Percentiles rank a stretch among this genome's conserved stretches.
Evolutionary conservation across 192 early-diverging fungal genomes (phyloP).

Genomic region (Coemansia guatemalensis): DNA sequence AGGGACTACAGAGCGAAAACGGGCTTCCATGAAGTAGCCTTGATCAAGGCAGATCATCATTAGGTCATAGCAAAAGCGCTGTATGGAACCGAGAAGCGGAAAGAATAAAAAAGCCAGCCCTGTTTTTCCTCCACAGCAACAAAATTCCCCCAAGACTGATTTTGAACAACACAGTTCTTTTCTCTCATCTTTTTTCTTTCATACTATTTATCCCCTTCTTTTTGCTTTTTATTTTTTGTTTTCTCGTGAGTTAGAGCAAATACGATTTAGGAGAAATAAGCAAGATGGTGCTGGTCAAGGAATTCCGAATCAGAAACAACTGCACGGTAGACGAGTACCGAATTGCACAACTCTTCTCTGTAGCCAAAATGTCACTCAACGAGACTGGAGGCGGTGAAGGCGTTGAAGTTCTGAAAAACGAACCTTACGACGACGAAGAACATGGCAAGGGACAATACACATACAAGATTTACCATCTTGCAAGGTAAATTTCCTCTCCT

Average conservation of each 20-base stretch:
- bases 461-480: conserved; percentile 70
- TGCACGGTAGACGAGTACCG: conserved; percentile 75
- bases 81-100: too few species aligned
- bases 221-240: background rate
- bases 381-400: conserved; percentile 81
- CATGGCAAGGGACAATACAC: conserved; percentile 77
- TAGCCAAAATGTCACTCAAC: conserved; percentile 72
- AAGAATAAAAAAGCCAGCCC: too few species aligned
- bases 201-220: too few species aligned
- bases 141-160: background rate
- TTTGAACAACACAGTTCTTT: background rate
- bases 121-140: background rate
- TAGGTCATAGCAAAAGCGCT: too few species aligned
- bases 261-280: background rate
- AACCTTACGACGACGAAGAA: conserved; percentile 69
- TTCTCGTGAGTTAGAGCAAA: background rate
- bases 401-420: conserved; percentile 74
- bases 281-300: conserved; percentile 67
- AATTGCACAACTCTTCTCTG: conserved; percentile 73
- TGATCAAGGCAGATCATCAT: too few species aligned
- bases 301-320: conserved; percentile 76
- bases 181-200: conserved; percentile 9
- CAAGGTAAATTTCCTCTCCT: conserved; percentile 18
- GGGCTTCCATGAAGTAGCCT: too few species aligned
- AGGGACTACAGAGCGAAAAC: too few species aligned